Conservation (phyloP, 306 rosid species). For the Sechiopsis laciniata region DNA sequence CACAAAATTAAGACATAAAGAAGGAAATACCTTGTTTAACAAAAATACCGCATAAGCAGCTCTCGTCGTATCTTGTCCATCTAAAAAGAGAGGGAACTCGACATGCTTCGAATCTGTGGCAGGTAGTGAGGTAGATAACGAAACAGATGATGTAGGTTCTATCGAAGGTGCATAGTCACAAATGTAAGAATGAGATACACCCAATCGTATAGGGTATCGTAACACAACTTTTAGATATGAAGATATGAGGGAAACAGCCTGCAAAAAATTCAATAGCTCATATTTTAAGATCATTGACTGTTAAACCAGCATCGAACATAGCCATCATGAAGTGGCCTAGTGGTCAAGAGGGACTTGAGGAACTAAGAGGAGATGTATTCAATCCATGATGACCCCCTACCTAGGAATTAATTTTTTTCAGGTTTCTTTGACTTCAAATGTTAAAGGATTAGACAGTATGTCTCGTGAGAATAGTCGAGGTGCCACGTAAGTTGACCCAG, state of each 20-base stretch:
- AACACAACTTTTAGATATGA: constrained; percentile 78
- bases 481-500: too few relatives aligned
- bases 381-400: too few relatives aligned
- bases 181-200: constrained; percentile 79
- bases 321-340: too few relatives aligned
- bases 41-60: constrained; percentile 92
- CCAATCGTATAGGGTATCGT: constrained; percentile 81
- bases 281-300: neutral
- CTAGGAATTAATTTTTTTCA: too few relatives aligned
- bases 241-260: constrained; percentile 85
- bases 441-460: too few relatives aligned
- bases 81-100: constrained; percentile 84
- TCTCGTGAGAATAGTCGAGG: too few relatives aligned
- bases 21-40: constrained; percentile 67
- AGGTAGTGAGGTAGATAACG: constrained; percentile 33
- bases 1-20: constrained; percentile 17
- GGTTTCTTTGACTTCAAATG: too few relatives aligned
- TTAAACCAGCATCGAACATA: neutral
- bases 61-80: constrained; percentile 94
- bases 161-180: constrained; percentile 71
- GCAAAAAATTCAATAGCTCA: constrained; percentile 29
- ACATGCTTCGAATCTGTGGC: constrained; percentile 43
- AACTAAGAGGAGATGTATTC: too few relatives aligned
- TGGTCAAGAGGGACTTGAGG: too few relatives aligned
- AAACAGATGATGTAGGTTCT: constrained; percentile 51